Evolutionary conservation across 495 filamentous ascomycete genomes (phyloP).

Genomic region (Acidiella bohemica): DNA sequence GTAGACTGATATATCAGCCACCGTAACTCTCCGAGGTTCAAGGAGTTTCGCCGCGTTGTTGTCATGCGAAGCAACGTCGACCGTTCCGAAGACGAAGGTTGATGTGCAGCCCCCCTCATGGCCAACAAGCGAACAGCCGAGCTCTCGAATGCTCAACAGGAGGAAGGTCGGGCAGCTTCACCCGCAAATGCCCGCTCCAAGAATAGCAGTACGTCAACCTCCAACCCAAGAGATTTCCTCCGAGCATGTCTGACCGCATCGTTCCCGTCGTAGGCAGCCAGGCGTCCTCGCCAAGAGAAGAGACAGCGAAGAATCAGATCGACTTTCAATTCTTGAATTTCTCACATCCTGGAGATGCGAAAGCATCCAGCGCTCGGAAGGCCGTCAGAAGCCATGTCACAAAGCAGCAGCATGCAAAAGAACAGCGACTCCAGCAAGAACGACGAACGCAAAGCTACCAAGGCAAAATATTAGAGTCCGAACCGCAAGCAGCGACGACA

Average conservation of each 20-base stretch:
- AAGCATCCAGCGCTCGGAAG: slow-evolving; percentile 10
- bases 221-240: not conserved
- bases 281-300: slow-evolving; percentile 10
- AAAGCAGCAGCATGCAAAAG: slow-evolving; percentile 14
- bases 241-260: not conserved
- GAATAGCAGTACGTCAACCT: slow-evolving; percentile 8
- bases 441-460: slow-evolving; percentile 12
- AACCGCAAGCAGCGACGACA: not conserved
- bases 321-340: slow-evolving; percentile 21
- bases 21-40: not conserved
- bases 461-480: slow-evolving; percentile 5
- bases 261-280: slow-evolving; percentile 3
- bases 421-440: slow-evolving; percentile 13
- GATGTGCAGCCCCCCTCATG: too few species aligned
- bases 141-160: slow-evolving; percentile 7
- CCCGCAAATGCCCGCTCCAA: slow-evolving; percentile 9
- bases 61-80: too few species aligned
- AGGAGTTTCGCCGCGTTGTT: too few species aligned
- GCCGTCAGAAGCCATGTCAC: slow-evolving; percentile 19
- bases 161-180: slow-evolving; percentile 4
- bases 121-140: slow-evolving; percentile 12
- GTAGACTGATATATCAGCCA: slow-evolving; percentile 4
- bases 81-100: too few species aligned
- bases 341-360: slow-evolving; percentile 16
- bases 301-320: slow-evolving; percentile 8